Evolutionary conservation across 163 green algal genomes (phyloP).

Genomic region (Scenedesmus sp.): DNA sequence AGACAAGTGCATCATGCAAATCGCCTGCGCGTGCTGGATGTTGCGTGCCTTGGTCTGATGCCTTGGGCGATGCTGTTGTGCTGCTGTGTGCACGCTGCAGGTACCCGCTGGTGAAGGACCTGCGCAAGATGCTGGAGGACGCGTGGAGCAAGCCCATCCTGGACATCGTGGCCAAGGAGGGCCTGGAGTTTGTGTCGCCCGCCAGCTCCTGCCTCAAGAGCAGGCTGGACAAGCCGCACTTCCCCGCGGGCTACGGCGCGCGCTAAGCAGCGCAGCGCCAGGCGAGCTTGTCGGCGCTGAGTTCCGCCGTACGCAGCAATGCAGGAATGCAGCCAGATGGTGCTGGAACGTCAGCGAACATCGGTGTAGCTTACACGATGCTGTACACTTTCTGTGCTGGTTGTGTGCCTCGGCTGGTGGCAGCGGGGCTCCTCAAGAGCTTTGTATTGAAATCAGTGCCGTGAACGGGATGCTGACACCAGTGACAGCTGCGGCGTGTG

Average conservation of each 20-base stretch:
- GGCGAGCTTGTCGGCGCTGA: neutral
- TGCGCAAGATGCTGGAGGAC: conserved; percentile 55
- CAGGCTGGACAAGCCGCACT: conserved; percentile 32
- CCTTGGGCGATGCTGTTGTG: neutral
- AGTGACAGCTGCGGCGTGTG: neutral
- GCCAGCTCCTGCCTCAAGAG: conserved; percentile 49
- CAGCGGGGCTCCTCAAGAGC: neutral
- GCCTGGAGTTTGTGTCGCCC: conserved; percentile 39
- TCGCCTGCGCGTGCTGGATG: too few relatives aligned
- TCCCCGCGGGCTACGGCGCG: conserved; percentile 28
- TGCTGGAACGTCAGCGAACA: too few relatives aligned
- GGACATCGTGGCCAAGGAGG: conserved; percentile 22
- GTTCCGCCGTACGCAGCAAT: too few relatives aligned
- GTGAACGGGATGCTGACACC: neutral
- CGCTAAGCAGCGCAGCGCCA: neutral
- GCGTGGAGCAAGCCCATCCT: conserved; percentile 52
- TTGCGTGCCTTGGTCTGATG: too few relatives aligned
- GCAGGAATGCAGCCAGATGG: too few relatives aligned
- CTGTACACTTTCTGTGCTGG: neutral
- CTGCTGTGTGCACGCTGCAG: neutral
- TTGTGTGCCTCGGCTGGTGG: neutral
- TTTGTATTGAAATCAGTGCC: neutral
- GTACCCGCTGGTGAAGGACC: conserved; percentile 44
- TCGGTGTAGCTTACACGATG: neutral
- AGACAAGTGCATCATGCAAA: too few relatives aligned